Base-by-base conservation (phyloP, 192 early-diverging fungal genomes). In the Backusella macrospora region DNA sequence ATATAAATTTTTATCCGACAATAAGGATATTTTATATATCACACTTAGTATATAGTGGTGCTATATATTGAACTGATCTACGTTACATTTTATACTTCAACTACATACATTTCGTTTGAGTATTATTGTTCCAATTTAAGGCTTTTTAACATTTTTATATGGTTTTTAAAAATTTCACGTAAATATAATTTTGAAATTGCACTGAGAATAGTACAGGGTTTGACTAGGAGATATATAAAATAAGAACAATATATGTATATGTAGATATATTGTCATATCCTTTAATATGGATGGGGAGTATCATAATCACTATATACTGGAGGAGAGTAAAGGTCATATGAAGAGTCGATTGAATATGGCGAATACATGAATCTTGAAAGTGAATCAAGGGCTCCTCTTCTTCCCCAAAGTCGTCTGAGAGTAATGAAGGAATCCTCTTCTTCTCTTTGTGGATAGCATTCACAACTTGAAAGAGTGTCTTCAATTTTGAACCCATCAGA, bases 361-460 rank as follows among this genome's bases (percentile, higher is more conserved):
- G 52, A 59, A 59, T 8, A 59, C 21, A 59, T 59, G 21, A 59
- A 59, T 23, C 52, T 59, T 10, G 52, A 59, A 10, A 59, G 4
- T 12, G 52, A 59, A 59, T 59, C 52, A 26, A 59, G 26, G 4
- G 21, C 52, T 23, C 52, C 52, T 59, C 52, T 59, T 59, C 52
- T 59, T 12, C 5, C 52, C 52, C 52, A 59, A 59, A 59, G 52
- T 13, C 21, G 18, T 59, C 52, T 59, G 26, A 59, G 12, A 18
- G 52, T 59, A 59, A 18, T 23, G 52, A 10, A 26, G 21, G 21
- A 12, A 9, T 59, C 21, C 13, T 26, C 9, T 12, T 4, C 9
- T 10, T 59, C 52, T 59, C 8, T 59, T 59, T 59, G 21, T 9
- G 52, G 52, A 13, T 59, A 59, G 52, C 52, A 59, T n/a, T 59